Evolutionary conservation across 2,329 filamentous ascomycete genomes (phyloP).

Genomic region (Monilinia vaccinii-corymbosi): DNA sequence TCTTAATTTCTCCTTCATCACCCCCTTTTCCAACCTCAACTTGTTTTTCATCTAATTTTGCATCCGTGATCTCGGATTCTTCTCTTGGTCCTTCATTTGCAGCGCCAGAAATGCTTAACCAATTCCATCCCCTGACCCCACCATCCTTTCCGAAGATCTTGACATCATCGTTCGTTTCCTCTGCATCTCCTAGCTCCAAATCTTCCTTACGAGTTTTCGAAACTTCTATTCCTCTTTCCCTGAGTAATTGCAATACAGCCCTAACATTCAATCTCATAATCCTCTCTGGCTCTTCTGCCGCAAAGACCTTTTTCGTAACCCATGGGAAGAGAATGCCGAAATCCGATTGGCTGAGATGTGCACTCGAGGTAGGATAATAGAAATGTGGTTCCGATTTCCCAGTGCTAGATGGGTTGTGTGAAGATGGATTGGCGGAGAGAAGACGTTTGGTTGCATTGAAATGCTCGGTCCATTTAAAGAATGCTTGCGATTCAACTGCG

Average conservation of each 20-base stretch:
- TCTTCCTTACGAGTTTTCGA: conserved; percentile 36
- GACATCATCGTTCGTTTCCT: conserved; percentile 18
- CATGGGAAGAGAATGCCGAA: conserved; percentile 77
- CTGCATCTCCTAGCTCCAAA: conserved; percentile 29
- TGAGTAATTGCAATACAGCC: conserved; percentile 47
- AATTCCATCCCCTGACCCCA: conserved; percentile 26
- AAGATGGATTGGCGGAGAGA: conserved; percentile 47
- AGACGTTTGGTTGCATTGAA: conserved; percentile 58
- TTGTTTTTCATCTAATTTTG: background rate
- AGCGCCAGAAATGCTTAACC: conserved; percentile 17
- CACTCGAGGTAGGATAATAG: conserved; percentile 65
- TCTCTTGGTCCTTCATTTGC: background rate
- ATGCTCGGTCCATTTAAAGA: conserved; percentile 70
- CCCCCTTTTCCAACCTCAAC: background rate
- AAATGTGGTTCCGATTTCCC: conserved; percentile 45
- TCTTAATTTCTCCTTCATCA: background rate
- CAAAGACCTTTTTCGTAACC: conserved; percentile 50
- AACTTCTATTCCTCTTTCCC: conserved; percentile 41
- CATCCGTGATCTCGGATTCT: conserved; percentile 1
- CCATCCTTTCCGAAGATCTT: conserved; percentile 21
- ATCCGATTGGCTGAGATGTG: conserved; percentile 75
- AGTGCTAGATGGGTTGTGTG: conserved; percentile 30
- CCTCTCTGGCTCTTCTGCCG: conserved; percentile 48
- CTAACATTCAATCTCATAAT: conserved; percentile 50
- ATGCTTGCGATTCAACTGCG: conserved; percentile 65